These are phyloP conservation scores for Didymella glomerata DNA, from an alignment of 2,329 filamentous ascomycete species.

Conservation along the genomic window DNA sequence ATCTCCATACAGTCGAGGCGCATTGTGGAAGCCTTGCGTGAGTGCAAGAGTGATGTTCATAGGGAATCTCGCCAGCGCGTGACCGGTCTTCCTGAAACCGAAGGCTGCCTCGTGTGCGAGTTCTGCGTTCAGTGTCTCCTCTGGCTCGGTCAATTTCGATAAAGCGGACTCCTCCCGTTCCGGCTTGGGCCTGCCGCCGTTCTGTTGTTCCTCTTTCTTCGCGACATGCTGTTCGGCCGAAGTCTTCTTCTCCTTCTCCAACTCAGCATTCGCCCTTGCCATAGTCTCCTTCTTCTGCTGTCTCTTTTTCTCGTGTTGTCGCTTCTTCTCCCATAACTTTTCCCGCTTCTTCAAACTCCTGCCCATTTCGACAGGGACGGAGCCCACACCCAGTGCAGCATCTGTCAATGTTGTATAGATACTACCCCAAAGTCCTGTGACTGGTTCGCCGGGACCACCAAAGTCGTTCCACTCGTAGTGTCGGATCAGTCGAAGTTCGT, in stretches of 20 bases:
- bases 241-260: conserved; percentile 2
- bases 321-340: conserved; percentile 60
- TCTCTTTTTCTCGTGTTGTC: conserved; percentile 44
- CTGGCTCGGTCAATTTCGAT: conserved; percentile 45
- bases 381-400: conserved; percentile 69
- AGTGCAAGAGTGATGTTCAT: conserved; percentile 69
- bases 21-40: conserved; percentile 75
- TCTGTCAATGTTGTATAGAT: conserved; percentile 66
- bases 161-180: conserved; percentile 36
- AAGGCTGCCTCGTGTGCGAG: conserved; percentile 60
- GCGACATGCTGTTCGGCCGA: conserved; percentile 25
- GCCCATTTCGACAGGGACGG: conserved; percentile 69
- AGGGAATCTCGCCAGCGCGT: conserved; percentile 64
- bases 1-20: conserved; percentile 74
- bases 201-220: conserved; percentile 21
- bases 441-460: conserved; percentile 75
- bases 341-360: conserved; percentile 65
- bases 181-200: conserved; percentile 27
- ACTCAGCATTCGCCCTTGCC: conserved; percentile 28
- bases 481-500: conserved; percentile 68
- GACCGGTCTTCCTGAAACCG: conserved; percentile 61
- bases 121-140: conserved; percentile 46
- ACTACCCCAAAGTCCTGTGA: conserved; percentile 71
- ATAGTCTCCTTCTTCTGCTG: conserved; percentile 37
- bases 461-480: conserved; percentile 81